Conservation (phyloP, 2,329 filamentous ascomycete genomes). For the Hypoxylon sp. region DNA sequence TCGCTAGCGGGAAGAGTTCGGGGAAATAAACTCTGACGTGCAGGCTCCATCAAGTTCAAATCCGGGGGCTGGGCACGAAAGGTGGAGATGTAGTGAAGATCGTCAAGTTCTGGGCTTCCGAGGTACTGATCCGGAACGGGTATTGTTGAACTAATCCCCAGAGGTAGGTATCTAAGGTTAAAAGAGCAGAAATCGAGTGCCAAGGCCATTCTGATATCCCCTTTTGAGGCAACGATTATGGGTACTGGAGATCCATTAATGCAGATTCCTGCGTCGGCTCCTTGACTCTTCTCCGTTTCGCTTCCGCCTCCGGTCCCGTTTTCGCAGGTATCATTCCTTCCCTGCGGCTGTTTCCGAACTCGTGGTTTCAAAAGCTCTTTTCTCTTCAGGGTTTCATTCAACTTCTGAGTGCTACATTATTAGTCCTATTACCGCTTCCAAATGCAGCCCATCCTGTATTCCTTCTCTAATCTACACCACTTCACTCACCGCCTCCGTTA, state of each 20-base stretch:
- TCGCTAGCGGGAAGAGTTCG: conserved; percentile 6
- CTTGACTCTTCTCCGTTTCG: conserved; percentile 26
- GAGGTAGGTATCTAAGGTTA: conserved; percentile 1
- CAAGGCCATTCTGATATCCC: conserved; percentile 2
- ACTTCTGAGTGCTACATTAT: conserved; percentile 26
- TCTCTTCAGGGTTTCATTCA: conserved; percentile 18
- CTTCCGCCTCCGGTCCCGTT: conserved; percentile 44
- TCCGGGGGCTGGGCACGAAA: conserved; percentile 13
- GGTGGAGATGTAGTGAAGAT: conserved; percentile 26
- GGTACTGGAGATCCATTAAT: conserved; percentile 12
- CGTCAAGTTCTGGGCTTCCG: conserved; percentile 34
- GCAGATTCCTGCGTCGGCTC: conserved; percentile 17
- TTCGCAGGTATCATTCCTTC: conserved; percentile 39
- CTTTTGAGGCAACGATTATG: conserved; percentile 14
- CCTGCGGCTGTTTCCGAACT: conserved; percentile 22
- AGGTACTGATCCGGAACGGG: conserved; percentile 35
- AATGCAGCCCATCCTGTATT: conserved; percentile 10
- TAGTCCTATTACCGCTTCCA: conserved; percentile 23
- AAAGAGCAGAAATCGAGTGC: conserved; percentile 4
- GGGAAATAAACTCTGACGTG: conserved; percentile 6
- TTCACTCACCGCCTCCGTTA: conserved; percentile 14
- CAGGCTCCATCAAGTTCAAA: conserved; percentile 17
- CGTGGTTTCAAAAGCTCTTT: conserved; percentile 16
- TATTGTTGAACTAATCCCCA: conserved; percentile 4
- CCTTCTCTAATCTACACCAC: conserved; percentile 17